A percentile compares a stretch with the other conserved stretches of the same genome.
These are phyloP conservation scores for Delonix regia DNA, from an alignment of 306 rosid species.

Conservation along the genomic window DNA sequence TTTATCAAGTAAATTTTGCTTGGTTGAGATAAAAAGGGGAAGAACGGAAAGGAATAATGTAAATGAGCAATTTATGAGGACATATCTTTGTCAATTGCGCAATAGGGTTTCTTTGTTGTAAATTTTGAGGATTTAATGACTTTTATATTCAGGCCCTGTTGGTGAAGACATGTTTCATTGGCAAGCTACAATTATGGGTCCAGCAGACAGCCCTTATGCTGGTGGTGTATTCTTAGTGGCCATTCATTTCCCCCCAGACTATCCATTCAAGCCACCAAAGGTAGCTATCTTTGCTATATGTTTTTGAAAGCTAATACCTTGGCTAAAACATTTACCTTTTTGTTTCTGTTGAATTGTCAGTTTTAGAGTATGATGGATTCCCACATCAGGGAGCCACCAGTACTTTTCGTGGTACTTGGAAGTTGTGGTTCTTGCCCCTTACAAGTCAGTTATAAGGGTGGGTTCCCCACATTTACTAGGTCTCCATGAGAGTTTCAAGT, in stretches of 20 bases:
- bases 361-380: background rate
- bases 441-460: background rate
- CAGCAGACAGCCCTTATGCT: conserved; percentile 46
- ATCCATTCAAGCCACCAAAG: conserved; percentile 69
- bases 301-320: background rate
- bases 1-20: background rate
- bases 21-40: background rate
- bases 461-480: background rate
- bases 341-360: background rate
- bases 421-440: background rate
- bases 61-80: background rate
- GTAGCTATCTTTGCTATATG: conserved; percentile 26
- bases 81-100: background rate
- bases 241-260: conserved; percentile 65
- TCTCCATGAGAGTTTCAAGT: background rate
- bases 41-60: background rate
- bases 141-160: conserved; percentile 39
- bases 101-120: background rate
- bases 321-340: background rate
- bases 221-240: conserved; percentile 60
- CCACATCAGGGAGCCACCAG: background rate
- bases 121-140: background rate
- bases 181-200: conserved; percentile 50
- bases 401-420: too few relatives aligned
- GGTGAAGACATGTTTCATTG: conserved; percentile 48